Evolutionary conservation across 805 yeast genomes (phyloP).

Genomic region (Ogataea parapolymorpha): DNA sequence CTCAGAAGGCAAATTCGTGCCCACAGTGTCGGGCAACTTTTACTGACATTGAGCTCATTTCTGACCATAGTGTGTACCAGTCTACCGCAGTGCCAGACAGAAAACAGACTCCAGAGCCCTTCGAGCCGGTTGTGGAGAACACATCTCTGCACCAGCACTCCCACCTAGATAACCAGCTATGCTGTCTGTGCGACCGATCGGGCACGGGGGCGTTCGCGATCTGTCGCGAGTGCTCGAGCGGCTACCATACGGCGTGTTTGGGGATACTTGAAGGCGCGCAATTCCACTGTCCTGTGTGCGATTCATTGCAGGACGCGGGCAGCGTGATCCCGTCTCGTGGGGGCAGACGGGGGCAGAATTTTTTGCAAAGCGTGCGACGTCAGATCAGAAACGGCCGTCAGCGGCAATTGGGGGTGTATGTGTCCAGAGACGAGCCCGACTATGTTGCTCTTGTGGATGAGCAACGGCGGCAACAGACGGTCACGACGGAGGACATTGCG

Average conservation of each 20-base stretch:
- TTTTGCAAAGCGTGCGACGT: slow-evolving; percentile 21
- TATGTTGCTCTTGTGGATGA: slow-evolving; percentile 24
- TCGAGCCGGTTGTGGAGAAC: not conserved
- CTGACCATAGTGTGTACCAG: slow-evolving; percentile 17
- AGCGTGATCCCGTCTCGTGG: slow-evolving; percentile 16
- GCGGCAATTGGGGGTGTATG: slow-evolving; percentile 18
- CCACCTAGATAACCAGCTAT: slow-evolving; percentile 25
- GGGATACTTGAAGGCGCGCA: slow-evolving; percentile 24
- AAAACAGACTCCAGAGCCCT: slow-evolving; percentile 19
- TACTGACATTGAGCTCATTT: slow-evolving; percentile 21
- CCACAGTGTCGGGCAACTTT: slow-evolving; percentile 33
- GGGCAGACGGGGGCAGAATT: slow-evolving; percentile 8
- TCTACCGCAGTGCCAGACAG: slow-evolving; percentile 21
- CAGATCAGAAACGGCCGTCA: slow-evolving; percentile 25
- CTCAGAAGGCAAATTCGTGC: slow-evolving; percentile 35
- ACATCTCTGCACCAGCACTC: slow-evolving; percentile 17
- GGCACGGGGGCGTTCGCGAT: slow-evolving; percentile 24
- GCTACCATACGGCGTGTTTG: slow-evolving; percentile 32
- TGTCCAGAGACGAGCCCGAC: slow-evolving; percentile 3
- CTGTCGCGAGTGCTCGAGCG: slow-evolving; percentile 33
- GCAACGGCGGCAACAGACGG: slow-evolving; percentile 8
- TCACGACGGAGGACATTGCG: slow-evolving; percentile 16
- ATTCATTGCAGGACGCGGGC: slow-evolving; percentile 27
- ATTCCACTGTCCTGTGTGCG: slow-evolving; percentile 37
- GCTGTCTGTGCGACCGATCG: slow-evolving; percentile 33